Conservation (phyloP, 2,329 filamentous ascomycete genomes). For the Fragosphaeria purpurea region DNA sequence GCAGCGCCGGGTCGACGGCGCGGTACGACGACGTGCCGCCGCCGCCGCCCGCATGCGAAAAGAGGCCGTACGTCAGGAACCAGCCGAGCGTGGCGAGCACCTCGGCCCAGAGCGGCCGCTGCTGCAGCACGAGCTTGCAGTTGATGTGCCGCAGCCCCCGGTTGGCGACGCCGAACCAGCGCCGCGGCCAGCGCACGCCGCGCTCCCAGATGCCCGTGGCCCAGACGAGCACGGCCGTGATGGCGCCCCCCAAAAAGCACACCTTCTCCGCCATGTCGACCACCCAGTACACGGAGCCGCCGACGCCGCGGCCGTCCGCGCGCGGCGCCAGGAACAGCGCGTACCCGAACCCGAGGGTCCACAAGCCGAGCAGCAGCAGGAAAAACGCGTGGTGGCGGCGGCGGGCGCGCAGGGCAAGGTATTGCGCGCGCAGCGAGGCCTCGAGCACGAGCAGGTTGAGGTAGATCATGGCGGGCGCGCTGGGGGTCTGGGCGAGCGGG, state of each 20-base stretch:
- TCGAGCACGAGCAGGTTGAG: slow-evolving; percentile 96
- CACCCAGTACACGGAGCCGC: slow-evolving; percentile 93
- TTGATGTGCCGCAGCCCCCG: slow-evolving; percentile 86
- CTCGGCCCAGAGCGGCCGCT: slow-evolving; percentile 74
- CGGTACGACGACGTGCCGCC: slow-evolving; percentile 59
- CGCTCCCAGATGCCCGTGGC: slow-evolving; percentile 94
- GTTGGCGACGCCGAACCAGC: slow-evolving; percentile 85
- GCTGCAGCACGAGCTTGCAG: slow-evolving; percentile 86
- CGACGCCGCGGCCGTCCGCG: slow-evolving; percentile 83
- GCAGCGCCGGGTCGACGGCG: slow-evolving; percentile 56
- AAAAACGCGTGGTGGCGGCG: slow-evolving; percentile 91
- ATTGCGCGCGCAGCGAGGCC: slow-evolving; percentile 84
- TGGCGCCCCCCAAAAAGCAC: slow-evolving; percentile 79
- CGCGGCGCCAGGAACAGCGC: slow-evolving; percentile 90
- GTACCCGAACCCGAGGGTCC: slow-evolving; percentile 80
- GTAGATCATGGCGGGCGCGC: slow-evolving; percentile 91
- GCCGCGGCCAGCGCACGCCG: slow-evolving; percentile 84
- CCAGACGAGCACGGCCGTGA: slow-evolving; percentile 82
- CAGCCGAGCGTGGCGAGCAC: slow-evolving; percentile 62
- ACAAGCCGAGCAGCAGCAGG: slow-evolving; percentile 64
- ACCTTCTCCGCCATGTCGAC: slow-evolving; percentile 85
- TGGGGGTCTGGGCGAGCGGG: slow-evolving; percentile 73
- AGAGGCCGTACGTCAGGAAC: slow-evolving; percentile 65
- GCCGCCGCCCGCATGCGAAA: slow-evolving; percentile 52
- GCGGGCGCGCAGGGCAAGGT: slow-evolving; percentile 78